Percentiles rank a stretch among this genome's conserved stretches.
Conservation (phyloP, 345 rosid genomes). For the Theobroma cacao region DNA sequence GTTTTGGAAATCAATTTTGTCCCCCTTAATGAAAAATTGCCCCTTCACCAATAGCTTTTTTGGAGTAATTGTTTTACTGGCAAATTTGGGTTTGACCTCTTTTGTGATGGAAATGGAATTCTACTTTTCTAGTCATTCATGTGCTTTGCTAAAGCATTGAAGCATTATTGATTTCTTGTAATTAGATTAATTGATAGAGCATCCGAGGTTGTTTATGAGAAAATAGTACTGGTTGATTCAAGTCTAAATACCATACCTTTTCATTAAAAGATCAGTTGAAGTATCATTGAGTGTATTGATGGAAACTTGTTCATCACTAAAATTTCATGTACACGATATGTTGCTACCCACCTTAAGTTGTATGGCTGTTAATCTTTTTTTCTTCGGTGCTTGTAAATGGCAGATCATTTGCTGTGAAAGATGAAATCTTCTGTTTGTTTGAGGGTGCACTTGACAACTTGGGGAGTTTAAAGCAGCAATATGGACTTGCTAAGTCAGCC, state of each 20-base stretch:
- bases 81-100: not conserved
- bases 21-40: too few species aligned
- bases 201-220: not conserved
- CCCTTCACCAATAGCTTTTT: too few species aligned
- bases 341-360: not conserved
- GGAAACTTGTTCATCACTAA: not conserved
- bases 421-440: slow-evolving; percentile 91
- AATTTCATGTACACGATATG: not conserved
- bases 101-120: not conserved
- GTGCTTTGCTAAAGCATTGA: not conserved
- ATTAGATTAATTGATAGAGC: not conserved
- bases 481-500: slow-evolving; percentile 80
- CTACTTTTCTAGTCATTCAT: not conserved
- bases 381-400: not conserved
- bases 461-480: slow-evolving; percentile 91
- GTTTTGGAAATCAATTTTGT: not conserved
- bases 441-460: slow-evolving; percentile 92
- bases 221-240: not conserved
- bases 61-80: too few species aligned
- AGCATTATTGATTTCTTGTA: not conserved
- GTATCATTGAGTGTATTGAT: too few species aligned
- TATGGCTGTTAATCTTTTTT: slow-evolving; percentile 1
- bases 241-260: too few species aligned
- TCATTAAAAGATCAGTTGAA: too few species aligned
- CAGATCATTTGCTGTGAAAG: slow-evolving; percentile 92